A percentile compares a stretch with the other conserved stretches of the same genome.
Conservation (phyloP, 1,284 basidiomycete genomes). For the Austroboletus novae-zelandiae region DNA sequence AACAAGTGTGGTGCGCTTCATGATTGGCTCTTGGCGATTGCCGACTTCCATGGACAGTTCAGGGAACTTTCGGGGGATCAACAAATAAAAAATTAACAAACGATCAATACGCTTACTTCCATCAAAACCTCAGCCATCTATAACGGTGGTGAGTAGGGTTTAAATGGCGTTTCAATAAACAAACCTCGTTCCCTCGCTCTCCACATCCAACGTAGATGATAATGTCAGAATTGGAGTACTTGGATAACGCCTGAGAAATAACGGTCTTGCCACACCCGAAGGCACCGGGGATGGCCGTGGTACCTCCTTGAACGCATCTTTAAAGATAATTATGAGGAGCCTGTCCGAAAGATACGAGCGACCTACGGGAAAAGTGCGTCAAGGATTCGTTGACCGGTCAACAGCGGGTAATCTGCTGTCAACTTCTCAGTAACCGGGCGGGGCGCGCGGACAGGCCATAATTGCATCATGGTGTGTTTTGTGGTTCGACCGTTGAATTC, state of each 20-base stretch:
- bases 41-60: conserved; percentile 89
- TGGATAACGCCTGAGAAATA: conserved; percentile 96
- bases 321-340: background rate
- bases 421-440: conserved; percentile 94
- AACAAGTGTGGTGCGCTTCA: conserved; percentile 99
- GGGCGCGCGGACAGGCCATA: conserved; percentile 98
- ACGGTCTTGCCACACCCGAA: conserved; percentile 99
- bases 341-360: background rate
- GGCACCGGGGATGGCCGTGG: conserved; percentile 98
- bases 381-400: conserved; percentile 96
- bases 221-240: conserved; percentile 99
- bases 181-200: conserved; percentile 85
- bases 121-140: conserved; percentile 99
- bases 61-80: conserved; percentile 70
- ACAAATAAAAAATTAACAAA: conserved; percentile 6
- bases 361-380: conserved; percentile 94
- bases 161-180: conserved; percentile 15
- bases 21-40: conserved; percentile 97
- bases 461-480: conserved; percentile 94
- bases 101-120: conserved; percentile 54
- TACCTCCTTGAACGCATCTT: conserved; percentile 96
- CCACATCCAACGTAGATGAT: conserved; percentile 99
- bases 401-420: conserved; percentile 88
- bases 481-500: conserved; percentile 97
- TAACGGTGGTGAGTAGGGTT: conserved; percentile 5